Evolutionary conservation across 345 rosid species (phyloP).

Genomic region (Viola odorata): DNA sequence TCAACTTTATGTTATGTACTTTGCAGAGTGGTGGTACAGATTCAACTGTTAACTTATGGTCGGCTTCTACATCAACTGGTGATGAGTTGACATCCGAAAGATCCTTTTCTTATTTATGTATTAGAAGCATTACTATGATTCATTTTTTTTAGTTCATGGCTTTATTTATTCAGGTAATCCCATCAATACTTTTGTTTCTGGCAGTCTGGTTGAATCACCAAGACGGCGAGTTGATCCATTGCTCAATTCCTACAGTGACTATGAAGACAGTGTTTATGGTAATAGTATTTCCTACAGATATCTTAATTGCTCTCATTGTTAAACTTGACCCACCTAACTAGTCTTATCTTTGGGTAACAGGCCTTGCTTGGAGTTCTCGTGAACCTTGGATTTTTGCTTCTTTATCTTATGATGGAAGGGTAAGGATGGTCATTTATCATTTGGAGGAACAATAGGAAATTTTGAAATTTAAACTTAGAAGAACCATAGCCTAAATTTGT

Average conservation of each 20-base stretch:
- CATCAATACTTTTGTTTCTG: conserved; percentile 2
- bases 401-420: conserved; percentile 90
- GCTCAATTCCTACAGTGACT: conserved; percentile 69
- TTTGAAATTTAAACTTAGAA: not conserved
- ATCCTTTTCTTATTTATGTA: conserved; percentile 23
- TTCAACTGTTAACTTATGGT: conserved; percentile 84
- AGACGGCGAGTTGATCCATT: conserved; percentile 12
- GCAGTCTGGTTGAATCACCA: conserved; percentile 17
- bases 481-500: not conserved
- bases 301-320: not conserved
- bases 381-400: conserved; percentile 93
- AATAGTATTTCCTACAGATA: conserved; percentile 12
- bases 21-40: conserved; percentile 92
- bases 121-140: not conserved
- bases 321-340: conserved; percentile 14
- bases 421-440: conserved; percentile 23
- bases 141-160: not conserved
- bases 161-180: not conserved
- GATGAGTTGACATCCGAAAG: conserved; percentile 45
- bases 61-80: conserved; percentile 41
- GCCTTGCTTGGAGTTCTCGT: conserved; percentile 85
- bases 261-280: conserved; percentile 90
- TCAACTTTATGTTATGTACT: conserved; percentile 11
- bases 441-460: not conserved
- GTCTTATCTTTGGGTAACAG: conserved; percentile 32